Base-by-base conservation (phyloP, 2,329 filamentous ascomycete genomes). In the Diplodia scrobiculata region DNA sequence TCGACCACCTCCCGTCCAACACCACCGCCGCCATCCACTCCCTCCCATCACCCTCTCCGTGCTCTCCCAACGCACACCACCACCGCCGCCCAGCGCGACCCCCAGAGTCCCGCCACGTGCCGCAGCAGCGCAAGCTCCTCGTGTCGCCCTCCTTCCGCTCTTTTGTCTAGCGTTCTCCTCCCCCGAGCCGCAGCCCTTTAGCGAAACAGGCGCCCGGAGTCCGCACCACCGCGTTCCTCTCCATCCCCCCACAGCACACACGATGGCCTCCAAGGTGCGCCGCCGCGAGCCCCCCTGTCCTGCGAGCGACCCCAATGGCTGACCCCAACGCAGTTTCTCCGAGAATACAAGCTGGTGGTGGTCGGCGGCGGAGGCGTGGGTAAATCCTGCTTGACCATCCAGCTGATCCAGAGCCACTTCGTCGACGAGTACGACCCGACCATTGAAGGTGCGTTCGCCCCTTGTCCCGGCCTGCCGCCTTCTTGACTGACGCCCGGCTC, bases 381-480 rank as follows among this genome's bases (percentile, higher is more conserved):
- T 83, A 99, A 99, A 85, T 98, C 94, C 69, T 98, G 95, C 83
- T 87, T 99, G 84, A 98, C 95, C 67, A 98, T 99, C 77, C 95
- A 98, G 70, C 79, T 83, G 70, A 83, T 84, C 73, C 81, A 84
- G 82, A 94, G 90, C 80, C 95, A 99, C 80, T 99, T 99, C 83
- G 94, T 98, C 78, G 95, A 98, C 80, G 95, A 98, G 81, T 99
- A 99, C 81, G 95, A 99, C 81, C 95, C 95, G 67, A 99, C 95
- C 75, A 98, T 99, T 76, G 95, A 99, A 91, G 95, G 95, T 93
- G 80, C 73, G 85, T 73, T 53, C 60, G 32, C 51, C 67, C 65
- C 13, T n/a, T 47, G 55, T 38, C 32, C 54, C 54, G 51, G 38
- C 55, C 50, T 11, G 32, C 55, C 25, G 51, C 63, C 47, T 45